phyloP scores from a whole-genome alignment of 1,139 yeast species.

The Nakaseomyces uthaithaninus region DNA sequence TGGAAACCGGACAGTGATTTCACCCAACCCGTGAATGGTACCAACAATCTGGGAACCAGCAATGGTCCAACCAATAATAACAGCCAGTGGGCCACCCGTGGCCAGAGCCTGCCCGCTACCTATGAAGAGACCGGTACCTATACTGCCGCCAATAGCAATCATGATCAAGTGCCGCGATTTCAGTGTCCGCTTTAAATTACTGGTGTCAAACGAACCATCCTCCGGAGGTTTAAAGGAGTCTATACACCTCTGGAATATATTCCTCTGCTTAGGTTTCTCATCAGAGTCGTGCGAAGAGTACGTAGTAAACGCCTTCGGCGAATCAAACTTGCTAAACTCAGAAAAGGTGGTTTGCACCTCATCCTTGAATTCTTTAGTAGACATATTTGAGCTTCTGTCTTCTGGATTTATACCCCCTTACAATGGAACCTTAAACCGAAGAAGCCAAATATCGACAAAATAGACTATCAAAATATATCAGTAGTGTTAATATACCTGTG shows the following conservation, averaged over 20 bases:
- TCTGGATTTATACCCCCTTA: too few species aligned
- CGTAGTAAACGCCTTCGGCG: slow-evolving; percentile 3
- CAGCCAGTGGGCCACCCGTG: slow-evolving; percentile 58
- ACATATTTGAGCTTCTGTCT: too few species aligned
- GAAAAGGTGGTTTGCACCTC: slow-evolving; percentile 5
- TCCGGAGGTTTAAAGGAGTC: slow-evolving; percentile 21
- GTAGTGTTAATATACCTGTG: too few species aligned
- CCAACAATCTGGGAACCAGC: slow-evolving; percentile 50
- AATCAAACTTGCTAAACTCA: slow-evolving; percentile 5
- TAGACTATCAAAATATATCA: too few species aligned
- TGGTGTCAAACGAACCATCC: slow-evolving; percentile 20
- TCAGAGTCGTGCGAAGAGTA: slow-evolving; percentile 7
- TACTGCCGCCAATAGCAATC: slow-evolving; percentile 72
- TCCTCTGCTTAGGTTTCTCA: slow-evolving; percentile 2
- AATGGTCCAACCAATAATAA: slow-evolving; percentile 47
- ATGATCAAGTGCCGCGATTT: slow-evolving; percentile 20
- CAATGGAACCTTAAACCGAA: too few species aligned
- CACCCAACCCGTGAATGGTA: slow-evolving; percentile 63
- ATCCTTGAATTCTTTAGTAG: slow-evolving; percentile 5
- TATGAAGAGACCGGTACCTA: slow-evolving; percentile 70
- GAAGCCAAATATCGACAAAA: too few species aligned
- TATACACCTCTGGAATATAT: slow-evolving; percentile 13
- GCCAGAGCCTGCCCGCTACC: slow-evolving; percentile 56
- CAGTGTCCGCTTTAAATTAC: slow-evolving; percentile 16
- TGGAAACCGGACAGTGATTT: slow-evolving; percentile 58